Evolutionary conservation across 768 basidiomycete species (phyloP).

Genomic region (Pleurotus citrinopileatus): DNA sequence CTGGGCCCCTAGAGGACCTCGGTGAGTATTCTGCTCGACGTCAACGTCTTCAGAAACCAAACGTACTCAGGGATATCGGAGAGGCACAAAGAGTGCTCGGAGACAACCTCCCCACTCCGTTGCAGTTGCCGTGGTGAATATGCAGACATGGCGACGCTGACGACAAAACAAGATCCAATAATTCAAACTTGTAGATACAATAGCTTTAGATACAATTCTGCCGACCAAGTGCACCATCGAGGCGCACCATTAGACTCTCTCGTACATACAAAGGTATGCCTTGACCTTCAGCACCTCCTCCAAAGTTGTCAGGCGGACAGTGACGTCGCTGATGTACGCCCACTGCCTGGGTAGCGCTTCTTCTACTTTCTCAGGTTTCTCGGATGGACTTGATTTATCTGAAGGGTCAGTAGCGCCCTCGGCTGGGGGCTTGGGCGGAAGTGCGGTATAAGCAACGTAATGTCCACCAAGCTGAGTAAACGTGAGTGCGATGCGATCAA

Average conservation of each 20-base stretch:
- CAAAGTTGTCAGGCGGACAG: conserved; percentile 74
- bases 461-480: conserved; percentile 75
- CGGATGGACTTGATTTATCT: conserved; percentile 10
- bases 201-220: background rate
- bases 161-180: background rate
- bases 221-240: no score
- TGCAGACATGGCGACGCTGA: background rate
- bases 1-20: conserved; percentile 45
- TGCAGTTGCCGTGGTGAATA: conserved; percentile 38
- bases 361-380: conserved; percentile 10
- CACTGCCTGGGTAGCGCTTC: conserved; percentile 56
- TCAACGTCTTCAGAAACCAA: background rate
- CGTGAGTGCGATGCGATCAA: conserved; percentile 3
- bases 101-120: conserved; percentile 34
- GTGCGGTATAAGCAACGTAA: conserved; percentile 82
- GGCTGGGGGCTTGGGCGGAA: conserved; percentile 39
- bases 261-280: conserved; percentile 94
- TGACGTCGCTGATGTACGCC: conserved; percentile 91
- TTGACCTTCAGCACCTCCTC: conserved; percentile 90
- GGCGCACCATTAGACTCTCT: conserved; percentile 42
- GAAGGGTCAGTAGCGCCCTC: conserved; percentile 8
- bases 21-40: conserved; percentile 18
- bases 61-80: conserved; percentile 36
- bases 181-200: background rate
- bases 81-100: conserved; percentile 39